Evolutionary conservation across 2,329 filamentous ascomycete genomes (phyloP).

Genomic region (Fusarium pininemorale): DNA sequence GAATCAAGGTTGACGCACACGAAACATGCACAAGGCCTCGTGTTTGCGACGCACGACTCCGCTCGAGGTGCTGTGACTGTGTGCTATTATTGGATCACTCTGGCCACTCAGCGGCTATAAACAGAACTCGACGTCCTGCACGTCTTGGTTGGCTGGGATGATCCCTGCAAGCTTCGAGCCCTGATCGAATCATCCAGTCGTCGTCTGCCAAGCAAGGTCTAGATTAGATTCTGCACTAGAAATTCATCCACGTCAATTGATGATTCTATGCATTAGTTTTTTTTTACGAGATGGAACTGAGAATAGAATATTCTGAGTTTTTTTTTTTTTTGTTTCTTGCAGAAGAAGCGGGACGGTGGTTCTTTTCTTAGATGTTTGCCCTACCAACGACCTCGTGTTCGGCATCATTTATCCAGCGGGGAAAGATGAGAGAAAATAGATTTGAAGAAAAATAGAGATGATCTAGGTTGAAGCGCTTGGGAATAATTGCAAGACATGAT

Average conservation of each 20-base stretch:
- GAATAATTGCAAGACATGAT: background rate
- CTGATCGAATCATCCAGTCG: slow-evolving; percentile 5
- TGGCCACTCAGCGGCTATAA: slow-evolving; percentile 26
- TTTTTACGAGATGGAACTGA: slow-evolving; percentile 13
- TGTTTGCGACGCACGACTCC: slow-evolving; percentile 19
- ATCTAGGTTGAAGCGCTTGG: background rate
- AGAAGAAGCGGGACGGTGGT: slow-evolving; percentile 6
- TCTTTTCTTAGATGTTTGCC: slow-evolving; percentile 15
- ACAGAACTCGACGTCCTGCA: background rate
- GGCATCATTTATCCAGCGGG: background rate
- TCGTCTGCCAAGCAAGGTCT: background rate
- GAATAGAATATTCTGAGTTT: background rate
- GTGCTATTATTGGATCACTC: slow-evolving; percentile 24
- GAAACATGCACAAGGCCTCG: slow-evolving; percentile 18
- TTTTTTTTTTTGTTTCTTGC: background rate
- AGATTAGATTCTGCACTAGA: background rate
- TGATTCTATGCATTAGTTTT: slow-evolving; percentile 15
- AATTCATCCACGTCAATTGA: slow-evolving; percentile 19
- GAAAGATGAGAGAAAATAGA: background rate
- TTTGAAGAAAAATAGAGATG: fast-evolving
- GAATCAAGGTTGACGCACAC: slow-evolving; percentile 6
- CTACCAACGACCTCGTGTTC: background rate
- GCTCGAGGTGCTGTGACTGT: slow-evolving; percentile 13
- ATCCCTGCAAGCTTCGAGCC: slow-evolving; percentile 10
- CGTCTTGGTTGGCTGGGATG: slow-evolving; percentile 4